phyloP scores from a whole-genome alignment of 164 flowering plant species.

The Tinospora cordifolia region DNA sequence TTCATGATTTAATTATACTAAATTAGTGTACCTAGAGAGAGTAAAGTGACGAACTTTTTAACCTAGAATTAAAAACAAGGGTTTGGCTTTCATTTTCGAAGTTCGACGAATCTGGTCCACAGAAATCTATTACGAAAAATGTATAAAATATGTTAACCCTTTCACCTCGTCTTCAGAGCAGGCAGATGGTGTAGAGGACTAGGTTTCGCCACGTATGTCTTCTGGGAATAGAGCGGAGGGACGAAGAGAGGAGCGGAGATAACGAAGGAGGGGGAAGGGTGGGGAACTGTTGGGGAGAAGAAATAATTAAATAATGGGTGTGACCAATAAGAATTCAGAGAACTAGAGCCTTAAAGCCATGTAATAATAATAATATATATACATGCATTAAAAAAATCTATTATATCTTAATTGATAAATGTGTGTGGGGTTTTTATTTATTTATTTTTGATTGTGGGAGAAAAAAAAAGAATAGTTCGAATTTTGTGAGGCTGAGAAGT shows the following conservation, averaged over 20 bases:
- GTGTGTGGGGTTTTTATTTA: background rate
- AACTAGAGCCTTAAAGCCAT: background rate
- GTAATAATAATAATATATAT: too few relatives aligned
- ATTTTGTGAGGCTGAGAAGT: slow-evolving; percentile 31
- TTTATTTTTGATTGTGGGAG: background rate
- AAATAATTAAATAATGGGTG: background rate
- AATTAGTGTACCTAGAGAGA: background rate
- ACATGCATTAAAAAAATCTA: background rate
- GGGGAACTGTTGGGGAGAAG: background rate
- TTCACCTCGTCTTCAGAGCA: background rate
- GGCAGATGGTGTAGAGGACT: slow-evolving; percentile 19
- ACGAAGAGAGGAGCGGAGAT: slow-evolving; percentile 21
- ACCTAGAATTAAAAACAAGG: background rate
- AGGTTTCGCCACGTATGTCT: slow-evolving; percentile 36
- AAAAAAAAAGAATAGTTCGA: background rate
- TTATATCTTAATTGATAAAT: background rate
- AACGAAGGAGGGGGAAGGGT: slow-evolving; percentile 15
- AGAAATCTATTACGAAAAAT: background rate
- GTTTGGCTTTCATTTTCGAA: background rate
- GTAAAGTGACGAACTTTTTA: background rate
- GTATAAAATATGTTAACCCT: too few relatives aligned
- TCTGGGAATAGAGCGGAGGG: slow-evolving; percentile 22
- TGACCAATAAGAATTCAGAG: slow-evolving; percentile 3
- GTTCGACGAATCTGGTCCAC: slow-evolving; percentile 4
- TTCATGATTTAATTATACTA: background rate